Evolutionary conservation across 441 rosid genomes (phyloP), one percentile per base, ranked within the genome.

Genomic region (Cnidoscolus chayamansa): DNA sequence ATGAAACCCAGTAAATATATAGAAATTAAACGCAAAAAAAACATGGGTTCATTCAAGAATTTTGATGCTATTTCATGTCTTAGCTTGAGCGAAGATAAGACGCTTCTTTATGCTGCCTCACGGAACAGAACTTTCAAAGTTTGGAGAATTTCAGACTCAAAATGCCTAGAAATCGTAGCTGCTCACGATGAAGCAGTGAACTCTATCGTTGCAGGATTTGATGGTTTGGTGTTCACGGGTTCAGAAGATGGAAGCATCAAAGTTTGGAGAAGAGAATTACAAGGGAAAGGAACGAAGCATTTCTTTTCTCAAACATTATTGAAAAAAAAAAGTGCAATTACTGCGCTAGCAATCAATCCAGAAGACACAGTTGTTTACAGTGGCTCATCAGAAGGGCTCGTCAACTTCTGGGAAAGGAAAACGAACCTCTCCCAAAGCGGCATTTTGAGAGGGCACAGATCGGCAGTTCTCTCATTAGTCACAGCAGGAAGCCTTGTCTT

Each of bases 81-180:
- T 1, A 80, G 92, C 32, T 72, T 92, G 68, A 92, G 82, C 72
- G 98, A 94, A 71, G 97, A 92, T 67, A 75, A 61, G 51, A 47
- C 60, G 16, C 58, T 90, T 1, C 74, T 94, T 25, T 94, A 94
- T 63, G 89, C 98, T 0, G 87, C 94, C 7, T 92, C 97, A 0
- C 90, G 98, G 98, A 97, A 92, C 66, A 92, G 84, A 66, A 88
- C 98, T 7, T 88, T 92, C 58, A 94, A 94, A 65, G 92, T 90
- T 0, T 94, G 97, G 98, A 79, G 94, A 73, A 78, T 84, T 30
- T 76, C 87, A 1, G 89, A 89, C 74, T 84, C 78, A 37, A 88
- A 87, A 67, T 94, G 97, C 37, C 70, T 94, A 10, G 97, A 94
- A 79, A 90, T 97, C 8, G 74, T 91, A 0, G 71, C 37, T 0